Evolutionary conservation across 169 alveolate genomes (phyloP).

Genomic region (Babesia caballi): DNA sequence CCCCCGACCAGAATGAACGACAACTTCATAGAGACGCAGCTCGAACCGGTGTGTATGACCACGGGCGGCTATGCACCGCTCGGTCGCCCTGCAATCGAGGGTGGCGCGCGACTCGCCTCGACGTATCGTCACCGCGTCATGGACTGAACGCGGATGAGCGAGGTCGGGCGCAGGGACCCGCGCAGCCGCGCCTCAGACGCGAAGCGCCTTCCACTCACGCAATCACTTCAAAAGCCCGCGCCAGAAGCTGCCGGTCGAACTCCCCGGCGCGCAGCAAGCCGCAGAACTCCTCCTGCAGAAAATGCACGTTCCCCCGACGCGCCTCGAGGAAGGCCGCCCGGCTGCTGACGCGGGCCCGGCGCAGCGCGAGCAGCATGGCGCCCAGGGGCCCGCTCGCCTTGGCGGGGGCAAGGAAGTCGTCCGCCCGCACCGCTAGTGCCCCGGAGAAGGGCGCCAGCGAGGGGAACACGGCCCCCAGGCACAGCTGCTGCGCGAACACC

Average conservation of each 20-base stretch:
- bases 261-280: neutral
- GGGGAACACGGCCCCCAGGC: constrained; percentile 44
- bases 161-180: no score
- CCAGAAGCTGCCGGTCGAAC: neutral
- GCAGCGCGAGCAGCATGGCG: constrained; percentile 7
- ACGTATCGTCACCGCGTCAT: no score
- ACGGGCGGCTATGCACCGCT: no score
- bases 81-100: no score
- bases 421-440: neutral
- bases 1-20: no score
- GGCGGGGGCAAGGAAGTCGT: constrained; percentile 33
- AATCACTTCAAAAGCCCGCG: neutral
- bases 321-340: constrained; percentile 5
- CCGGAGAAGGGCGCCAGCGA: neutral
- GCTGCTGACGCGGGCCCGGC: neutral
- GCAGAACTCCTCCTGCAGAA: constrained; percentile 22
- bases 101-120: no score
- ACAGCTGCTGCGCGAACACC: constrained; percentile 52
- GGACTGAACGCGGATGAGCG: no score
- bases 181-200: no score
- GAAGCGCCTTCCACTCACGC: no score
- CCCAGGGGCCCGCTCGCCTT: constrained; percentile 8
- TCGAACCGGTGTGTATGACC: no score
- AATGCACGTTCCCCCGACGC: neutral
- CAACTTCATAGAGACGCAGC: no score